Evolutionary conservation across 768 basidiomycete species (phyloP).

Genomic region (Boletus rubescentipes): DNA sequence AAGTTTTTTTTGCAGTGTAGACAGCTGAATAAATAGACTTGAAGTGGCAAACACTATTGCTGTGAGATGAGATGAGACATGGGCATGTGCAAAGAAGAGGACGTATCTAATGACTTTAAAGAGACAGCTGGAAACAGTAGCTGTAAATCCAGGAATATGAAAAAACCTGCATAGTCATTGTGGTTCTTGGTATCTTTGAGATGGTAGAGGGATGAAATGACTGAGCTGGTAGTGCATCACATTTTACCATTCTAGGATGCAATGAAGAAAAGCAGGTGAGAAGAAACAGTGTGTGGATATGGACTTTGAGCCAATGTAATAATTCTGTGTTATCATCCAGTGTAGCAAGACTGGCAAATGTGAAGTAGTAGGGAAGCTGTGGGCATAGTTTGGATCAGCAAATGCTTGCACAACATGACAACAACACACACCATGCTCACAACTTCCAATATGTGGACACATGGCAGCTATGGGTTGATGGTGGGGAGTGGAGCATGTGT

Average conservation of each 20-base stretch:
- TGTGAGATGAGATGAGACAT: conserved; percentile 29
- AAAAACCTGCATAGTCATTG: conserved; percentile 81
- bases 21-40: conserved; percentile 88
- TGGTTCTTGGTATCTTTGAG: conserved; percentile 72
- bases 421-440: too few species aligned
- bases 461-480: too few species aligned
- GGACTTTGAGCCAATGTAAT: conserved; percentile 79
- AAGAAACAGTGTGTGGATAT: not conserved
- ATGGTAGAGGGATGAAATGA: conserved; percentile 89
- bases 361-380: conserved; percentile 90
- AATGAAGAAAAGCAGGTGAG: not conserved
- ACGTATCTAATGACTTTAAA: conserved; percentile 92
- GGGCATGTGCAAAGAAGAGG: not conserved
- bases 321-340: conserved; percentile 87
- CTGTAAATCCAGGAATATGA: conserved; percentile 93
- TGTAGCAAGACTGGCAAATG: conserved; percentile 89
- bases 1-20: conserved; percentile 94
- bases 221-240: conserved; percentile 86
- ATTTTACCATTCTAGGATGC: conserved; percentile 77
- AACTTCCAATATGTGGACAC: too few species aligned
- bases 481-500: too few species aligned
- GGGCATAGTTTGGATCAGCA: conserved; percentile 43
- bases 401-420: too few species aligned
- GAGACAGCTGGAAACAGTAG: conserved; percentile 68
- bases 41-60: conserved; percentile 85